Base-by-base conservation (phyloP, 106 monocot species). In the Platanthera guangdongensis region DNA sequence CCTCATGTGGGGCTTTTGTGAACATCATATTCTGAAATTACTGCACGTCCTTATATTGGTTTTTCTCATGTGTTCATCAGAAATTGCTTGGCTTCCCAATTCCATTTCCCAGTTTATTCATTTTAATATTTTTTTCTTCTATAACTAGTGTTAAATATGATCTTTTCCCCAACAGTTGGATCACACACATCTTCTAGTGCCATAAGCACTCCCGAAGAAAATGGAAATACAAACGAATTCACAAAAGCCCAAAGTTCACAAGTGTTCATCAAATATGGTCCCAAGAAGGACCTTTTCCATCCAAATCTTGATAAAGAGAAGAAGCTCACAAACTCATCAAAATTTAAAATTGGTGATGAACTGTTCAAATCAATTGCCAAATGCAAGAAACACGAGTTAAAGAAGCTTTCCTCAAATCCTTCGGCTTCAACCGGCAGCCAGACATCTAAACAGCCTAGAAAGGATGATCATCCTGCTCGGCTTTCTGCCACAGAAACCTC, bases 371-470 rank as follows among this genome's bases (percentile, higher is more conserved):
- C 71, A 70, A 54, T 48, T 75, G 63, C 79, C 47, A 54, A 81
- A 79, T 77, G 69, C 78, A 93, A 90, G 78, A 93, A 81, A 71
- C 12, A 68, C 45, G 90, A 90, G 46, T 67, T 81, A 71, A 85
- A 80, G 73, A 94, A 83, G 75, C 64, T 68, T 28, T 76, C 71
- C 79, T 83, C 79, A 16, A 72, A 59, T 57, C 52, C 75, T 81
- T 81, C 74, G 75, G 60, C 74, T 62, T 68, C 64, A 39, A 59
- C 63, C 39, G 71, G 50, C 63, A 83, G 32, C 80, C 80, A 78
- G 51, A 54, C 78, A 80, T 71, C 68, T 53, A 89, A 64, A 55
- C 88, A 88, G 71, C 73, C 84, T 16, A 92, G 80, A 85, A 92
- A 88, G 75, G 85, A 82, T 54, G 92, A 92, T 16, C 51, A 85